Base-by-base conservation (phyloP, 208 protist species). In the Porcisia deanei region DNA sequence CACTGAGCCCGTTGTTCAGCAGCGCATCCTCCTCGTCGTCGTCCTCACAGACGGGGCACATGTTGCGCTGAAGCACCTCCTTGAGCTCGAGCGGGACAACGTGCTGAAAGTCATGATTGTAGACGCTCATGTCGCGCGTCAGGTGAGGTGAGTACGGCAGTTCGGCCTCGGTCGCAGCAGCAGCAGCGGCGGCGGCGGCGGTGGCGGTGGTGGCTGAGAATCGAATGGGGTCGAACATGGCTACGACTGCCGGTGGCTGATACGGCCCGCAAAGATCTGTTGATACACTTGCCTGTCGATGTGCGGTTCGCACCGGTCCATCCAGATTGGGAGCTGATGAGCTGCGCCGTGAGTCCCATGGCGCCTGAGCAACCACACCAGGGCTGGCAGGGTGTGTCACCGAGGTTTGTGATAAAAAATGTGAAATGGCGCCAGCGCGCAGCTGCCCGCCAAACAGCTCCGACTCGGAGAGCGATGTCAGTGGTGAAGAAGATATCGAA, bases 41-140 rank as follows among this genome's bases (percentile, higher is more conserved):
- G 60, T 82, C 84, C 37, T 87, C 84, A 45, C 73, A 74, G 55
- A 67, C 55, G 20, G 65, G 67, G 20, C 77, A 69, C 69, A 85
- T 85, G 66, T 77, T 64, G 58, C 79, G 65, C 41, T 72, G 78
- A 37, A 87, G 79, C 8, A 71, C 80, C 64, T 82, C 72, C 72
- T 81, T 83, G 54, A 84, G 73, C 68, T 85, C 73, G 47, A 61
- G 76, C 3, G 79, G 75, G 58, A 87, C 69, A 34, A 87, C 74
- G n/a, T 81, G 76, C 70, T 85, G 84, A 25, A 87, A 84, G 61
- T 87, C 84, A 68, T 87, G 84, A 67, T 87, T 87, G 74, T 67
- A 77, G 63, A 77, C 53, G 22, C 59, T 84, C 22, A 53, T 60
- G 61, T 83, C 79, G 41, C 22, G 37, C 25, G 47, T 54, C n/a